Evolutionary conservation across 2,329 filamentous ascomycete species (phyloP), one percentile per base, ranked within the genome.

Genomic region (Knoxdaviesia capensis): DNA sequence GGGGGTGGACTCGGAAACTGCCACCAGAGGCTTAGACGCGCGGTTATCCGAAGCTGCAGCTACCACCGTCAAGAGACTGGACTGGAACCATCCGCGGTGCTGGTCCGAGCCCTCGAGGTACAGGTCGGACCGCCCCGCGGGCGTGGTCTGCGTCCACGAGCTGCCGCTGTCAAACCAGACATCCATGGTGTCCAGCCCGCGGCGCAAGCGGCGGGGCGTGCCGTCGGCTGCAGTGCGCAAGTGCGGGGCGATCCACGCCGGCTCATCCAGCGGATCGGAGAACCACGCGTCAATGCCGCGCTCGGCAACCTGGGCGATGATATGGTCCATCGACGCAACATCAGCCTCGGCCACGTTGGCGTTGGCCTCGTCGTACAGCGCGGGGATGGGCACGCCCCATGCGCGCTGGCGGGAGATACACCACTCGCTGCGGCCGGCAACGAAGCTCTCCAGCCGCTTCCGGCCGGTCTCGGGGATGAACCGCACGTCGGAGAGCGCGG

Each of bases 121-220:
- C 29, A 96, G 71, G 55, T 98, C 86, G 1, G 85, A 85, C 29
- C 56, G 77, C 31, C 56, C 53, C 6, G 57, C 50, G 8, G 39
- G 32, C 20, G 20, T 20, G 31, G 62, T 65, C 53, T 73, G 67
- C 4, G 67, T 80, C 90, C 90, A 98, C 53, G 85, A 94, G 40
- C 82, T 94, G 5, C 90, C 90, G 49, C 90, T 96, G 57, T 98
- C 90, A 51, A 98, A 98, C 90, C 90, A 98, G 7, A 98, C 90
- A 57, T 98, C 90, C 90, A 98, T 98, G 0, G 90, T 98, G 53
- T 98, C 90, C 37, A 68, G 82, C 9, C 88, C 88, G 47, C 90
- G 79, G 39, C 71, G 65, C 54, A 80, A 90, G 5, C 61, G 54
- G 6, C 65, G 64, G 9, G 66, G 61, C 9, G 11, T 31, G 20